These are phyloP conservation scores for Rhynchospora breviuscula DNA, from an alignment of 176 grass and related monocot species.

Conservation along the genomic window DNA sequence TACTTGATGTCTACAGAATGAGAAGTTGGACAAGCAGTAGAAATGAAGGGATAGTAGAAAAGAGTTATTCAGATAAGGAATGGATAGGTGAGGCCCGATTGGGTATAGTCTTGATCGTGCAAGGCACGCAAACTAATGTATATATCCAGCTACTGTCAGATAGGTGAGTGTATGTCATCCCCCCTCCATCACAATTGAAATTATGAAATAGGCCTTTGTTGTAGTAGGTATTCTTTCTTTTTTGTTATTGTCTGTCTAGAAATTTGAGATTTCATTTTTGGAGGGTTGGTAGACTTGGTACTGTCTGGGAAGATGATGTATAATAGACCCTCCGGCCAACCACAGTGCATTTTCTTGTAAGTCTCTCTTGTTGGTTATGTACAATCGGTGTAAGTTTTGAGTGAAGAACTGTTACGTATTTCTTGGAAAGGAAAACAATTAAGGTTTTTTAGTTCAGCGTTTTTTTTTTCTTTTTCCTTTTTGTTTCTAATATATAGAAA, in stretches of 20 bases:
- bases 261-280: slow-evolving; percentile 23
- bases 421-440: neutral
- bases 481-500: neutral
- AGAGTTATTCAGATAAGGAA: slow-evolving; percentile 10
- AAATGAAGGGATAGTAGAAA: slow-evolving; percentile 22
- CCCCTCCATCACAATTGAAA: slow-evolving; percentile 13
- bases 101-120: slow-evolving; percentile 25
- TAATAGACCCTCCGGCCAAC: slow-evolving; percentile 16
- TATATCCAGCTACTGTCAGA: slow-evolving; percentile 25
- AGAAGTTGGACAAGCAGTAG: neutral
- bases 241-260: slow-evolving; percentile 18
- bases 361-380: slow-evolving; percentile 25
- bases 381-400: slow-evolving; percentile 30
- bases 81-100: slow-evolving; percentile 5
- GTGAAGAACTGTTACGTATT: slow-evolving; percentile 6
- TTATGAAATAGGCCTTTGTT: slow-evolving; percentile 34
- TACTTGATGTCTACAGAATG: slow-evolving; percentile 12
- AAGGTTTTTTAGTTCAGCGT: neutral
- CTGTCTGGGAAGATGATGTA: slow-evolving; percentile 13
- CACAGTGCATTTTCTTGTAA: slow-evolving; percentile 23
- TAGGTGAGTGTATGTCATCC: slow-evolving; percentile 26
- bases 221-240: slow-evolving; percentile 37
- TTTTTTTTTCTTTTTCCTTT: neutral
- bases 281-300: slow-evolving; percentile 1
- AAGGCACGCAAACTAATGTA: slow-evolving; percentile 19